Base-by-base conservation (phyloP, 78 protist genomes). In the Dictyostelium capitatum region DNA sequence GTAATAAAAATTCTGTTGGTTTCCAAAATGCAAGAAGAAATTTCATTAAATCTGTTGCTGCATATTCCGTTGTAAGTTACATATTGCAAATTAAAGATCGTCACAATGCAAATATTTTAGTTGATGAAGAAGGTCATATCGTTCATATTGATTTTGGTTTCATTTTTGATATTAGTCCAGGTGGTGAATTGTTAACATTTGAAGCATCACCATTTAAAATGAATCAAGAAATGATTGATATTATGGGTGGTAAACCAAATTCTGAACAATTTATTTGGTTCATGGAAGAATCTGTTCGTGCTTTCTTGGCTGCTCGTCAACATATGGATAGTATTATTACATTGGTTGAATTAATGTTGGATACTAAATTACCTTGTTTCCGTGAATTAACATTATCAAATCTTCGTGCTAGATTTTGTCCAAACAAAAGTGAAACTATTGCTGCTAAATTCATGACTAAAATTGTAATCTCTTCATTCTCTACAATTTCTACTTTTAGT, bases 61-160 rank as follows among this genome's bases (percentile, higher is more conserved):
- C 97, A 43, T 98, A 98, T 78, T 77, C 98, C 10, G 98, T 98
- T 6, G 96, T 90, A 5, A 87, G 93, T 48, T 98, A 84, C 73
- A 48, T 98, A 20, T 72, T 98, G n/a, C 97, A 97, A 67, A 89
- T 98, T 91, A 98, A 97, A 77, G 98, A 97, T 83, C 79, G 99
- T 59, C 98, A 98, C 94, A 97, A 98, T 78, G 99, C 98, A 23
- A 98, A 98, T 70, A 95, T 98, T 53, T 84, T 98, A 46, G 79
- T 98, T 3, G 96, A 92, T 12, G 97, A 96, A 25, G 89, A 82
- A 4, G 99, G 99, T 25, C 98, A 97, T 80, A 74, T 98, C 37
- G 81, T 98, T 57, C 99, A 98, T 89, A 98, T 98, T 53, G 98
- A 97, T 84, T 97, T 97, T 62, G 99, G 99, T 56, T 98, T 92